Base-by-base conservation (phyloP, 306 rosid genomes). In the Morella rubra region DNA sequence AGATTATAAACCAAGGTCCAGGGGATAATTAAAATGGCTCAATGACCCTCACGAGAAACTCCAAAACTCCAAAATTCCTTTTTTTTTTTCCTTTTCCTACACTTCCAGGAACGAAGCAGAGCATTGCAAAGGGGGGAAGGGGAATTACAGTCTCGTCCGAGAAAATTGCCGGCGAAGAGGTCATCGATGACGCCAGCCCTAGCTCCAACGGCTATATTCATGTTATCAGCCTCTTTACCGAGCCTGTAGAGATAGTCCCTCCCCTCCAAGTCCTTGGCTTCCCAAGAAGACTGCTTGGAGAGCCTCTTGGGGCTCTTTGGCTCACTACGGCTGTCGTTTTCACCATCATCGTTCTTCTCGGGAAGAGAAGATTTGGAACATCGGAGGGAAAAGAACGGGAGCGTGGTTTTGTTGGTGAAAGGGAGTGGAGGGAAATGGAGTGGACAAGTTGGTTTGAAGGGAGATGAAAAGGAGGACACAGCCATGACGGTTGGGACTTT, bases 181-280 rank as follows among this genome's bases (percentile, higher is more conserved):
- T 90, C 87, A 37, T 95, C 98, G 73, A 95, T 83, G 81, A 92
- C 51, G n/a, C 98, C 98, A 2, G 93, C 81, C 69, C 92, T 88
- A 76, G 93, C 97, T 5, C 98, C 98, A 22, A 95, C 97, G 50
- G 98, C 96, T 78, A 95, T 90, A 84, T 92, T 95, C 98, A 92
- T 88, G 86, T 90, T 95, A 65, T 95, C 98, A 22, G 97, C 90
- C 79, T 95, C 98, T 78, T 79, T 80, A 49, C 98, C 98, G 7
- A 95, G 89, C 73, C 96, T 80, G 79, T 89, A 92, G 20, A 95
- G 87, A 86, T 92, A 95, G 77, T 95, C 98, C 73, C 44, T 86
- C 18, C 98, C 98, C 74, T 86, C 87, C 0, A 86, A 79, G 79
- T 92, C 96, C 81, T 92, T 78, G 5, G 93, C 82, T 82, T 95